Conservation (phyloP, 2,329 filamentous ascomycete species). For the Paramyrothecium sp. region DNA sequence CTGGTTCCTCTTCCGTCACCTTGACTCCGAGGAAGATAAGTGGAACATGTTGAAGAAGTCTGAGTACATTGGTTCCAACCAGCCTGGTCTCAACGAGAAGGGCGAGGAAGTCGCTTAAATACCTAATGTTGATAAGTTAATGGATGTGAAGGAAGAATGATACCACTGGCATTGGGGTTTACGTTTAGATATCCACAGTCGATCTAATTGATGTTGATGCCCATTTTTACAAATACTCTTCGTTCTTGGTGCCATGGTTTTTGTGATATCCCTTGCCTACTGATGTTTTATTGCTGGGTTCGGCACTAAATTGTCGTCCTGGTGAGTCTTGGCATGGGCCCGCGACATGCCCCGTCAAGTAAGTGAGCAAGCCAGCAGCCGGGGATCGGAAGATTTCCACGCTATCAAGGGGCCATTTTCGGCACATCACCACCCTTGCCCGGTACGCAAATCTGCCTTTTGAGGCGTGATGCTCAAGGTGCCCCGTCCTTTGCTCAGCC, state of each 20-base stretch:
- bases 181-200: not conserved
- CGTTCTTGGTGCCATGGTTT: not conserved
- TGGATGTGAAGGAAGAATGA: not conserved
- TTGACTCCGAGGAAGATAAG: slow-evolving; percentile 67
- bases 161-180: not conserved
- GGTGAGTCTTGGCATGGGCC: too few species aligned
- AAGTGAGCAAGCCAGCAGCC: too few species aligned
- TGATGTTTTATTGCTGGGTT: not conserved
- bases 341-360: too few species aligned
- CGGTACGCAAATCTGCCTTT: too few species aligned
- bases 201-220: not conserved
- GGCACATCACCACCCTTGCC: too few species aligned
- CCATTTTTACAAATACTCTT: not conserved
- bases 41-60: slow-evolving; percentile 60
- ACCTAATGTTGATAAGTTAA: not conserved
- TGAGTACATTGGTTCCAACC: slow-evolving; percentile 37
- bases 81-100: slow-evolving; percentile 31
- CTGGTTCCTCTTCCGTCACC: slow-evolving; percentile 65
- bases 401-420: too few species aligned
- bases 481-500: too few species aligned
- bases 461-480: too few species aligned
- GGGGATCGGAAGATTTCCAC: too few species aligned
- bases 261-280: not conserved
- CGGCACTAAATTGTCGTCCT: too few species aligned
- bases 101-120: slow-evolving; percentile 1